Conservation (phyloP, 192 early-diverging fungal species). For the Backusella mclennaniae region DNA sequence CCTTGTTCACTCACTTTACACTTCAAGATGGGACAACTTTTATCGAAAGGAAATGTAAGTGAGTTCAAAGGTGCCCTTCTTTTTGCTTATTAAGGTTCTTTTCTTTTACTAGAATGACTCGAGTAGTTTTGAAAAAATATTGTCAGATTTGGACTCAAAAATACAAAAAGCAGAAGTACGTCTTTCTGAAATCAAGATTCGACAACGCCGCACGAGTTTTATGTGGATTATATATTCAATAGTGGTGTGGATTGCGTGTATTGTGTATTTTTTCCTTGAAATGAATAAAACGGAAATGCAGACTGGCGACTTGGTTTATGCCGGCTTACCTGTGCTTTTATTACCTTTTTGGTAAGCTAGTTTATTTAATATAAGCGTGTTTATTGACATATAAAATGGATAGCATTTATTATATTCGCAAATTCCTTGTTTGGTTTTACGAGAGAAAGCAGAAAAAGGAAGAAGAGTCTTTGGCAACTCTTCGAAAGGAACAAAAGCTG, state of each 20-base stretch:
- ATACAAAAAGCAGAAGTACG: constrained; percentile 60
- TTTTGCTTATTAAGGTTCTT: background rate
- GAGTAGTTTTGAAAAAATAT: constrained; percentile 40
- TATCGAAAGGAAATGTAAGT: background rate
- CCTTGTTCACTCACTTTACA: background rate
- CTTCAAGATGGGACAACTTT: background rate
- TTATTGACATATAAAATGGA: background rate
- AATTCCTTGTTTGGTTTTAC: constrained; percentile 46
- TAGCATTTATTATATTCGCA: constrained; percentile 31
- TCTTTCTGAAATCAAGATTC: constrained; percentile 64
- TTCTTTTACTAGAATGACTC: constrained; percentile 22
- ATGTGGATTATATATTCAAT: constrained; percentile 60
- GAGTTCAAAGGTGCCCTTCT: background rate
- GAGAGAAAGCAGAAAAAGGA: constrained; percentile 49
- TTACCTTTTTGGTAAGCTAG: constrained; percentile 35
- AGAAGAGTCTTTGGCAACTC: constrained; percentile 42
- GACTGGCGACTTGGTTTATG: background rate
- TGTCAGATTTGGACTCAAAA: constrained; percentile 65
- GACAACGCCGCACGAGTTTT: constrained; percentile 52
- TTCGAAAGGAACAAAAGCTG: constrained; percentile 60
- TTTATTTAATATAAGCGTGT: background rate
- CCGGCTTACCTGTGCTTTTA: constrained; percentile 3
- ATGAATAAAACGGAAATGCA: constrained; percentile 11
- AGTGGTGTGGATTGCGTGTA: constrained; percentile 53
- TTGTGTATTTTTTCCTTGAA: constrained; percentile 45